These are phyloP conservation scores for Lasiosphaeria ovina DNA, from an alignment of 495 filamentous ascomycete species.

Conservation along the genomic window DNA sequence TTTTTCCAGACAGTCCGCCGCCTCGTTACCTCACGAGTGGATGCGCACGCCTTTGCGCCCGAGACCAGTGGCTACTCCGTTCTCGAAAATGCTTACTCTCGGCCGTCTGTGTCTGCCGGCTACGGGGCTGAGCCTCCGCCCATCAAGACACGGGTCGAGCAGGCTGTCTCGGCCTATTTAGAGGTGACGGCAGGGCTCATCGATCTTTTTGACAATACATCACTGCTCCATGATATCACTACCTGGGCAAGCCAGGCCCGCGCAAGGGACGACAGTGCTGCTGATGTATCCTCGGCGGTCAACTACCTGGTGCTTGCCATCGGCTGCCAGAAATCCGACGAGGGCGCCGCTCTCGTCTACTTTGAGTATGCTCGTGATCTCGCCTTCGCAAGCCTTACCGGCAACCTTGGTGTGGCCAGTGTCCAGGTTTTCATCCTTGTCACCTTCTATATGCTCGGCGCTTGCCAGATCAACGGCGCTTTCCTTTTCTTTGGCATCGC, in stretches of 20 bases:
- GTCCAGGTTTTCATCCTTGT: slow-evolving; percentile 59
- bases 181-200: slow-evolving; percentile 40
- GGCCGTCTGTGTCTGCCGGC: slow-evolving; percentile 1
- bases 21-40: slow-evolving; percentile 62
- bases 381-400: slow-evolving; percentile 54
- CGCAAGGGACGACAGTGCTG: slow-evolving; percentile 9
- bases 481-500: slow-evolving; percentile 61
- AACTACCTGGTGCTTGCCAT: slow-evolving; percentile 61
- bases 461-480: slow-evolving; percentile 60
- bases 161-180: slow-evolving; percentile 34
- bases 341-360: slow-evolving; percentile 47
- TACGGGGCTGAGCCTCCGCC: slow-evolving; percentile 18
- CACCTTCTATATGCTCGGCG: slow-evolving; percentile 59
- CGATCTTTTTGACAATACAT: slow-evolving; percentile 38
- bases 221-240: slow-evolving; percentile 28
- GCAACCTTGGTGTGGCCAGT: slow-evolving; percentile 54
- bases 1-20: slow-evolving; percentile 66
- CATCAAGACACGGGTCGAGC: slow-evolving; percentile 19
- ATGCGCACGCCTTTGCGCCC: slow-evolving; percentile 60
- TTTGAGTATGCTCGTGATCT: slow-evolving; percentile 57
- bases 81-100: slow-evolving; percentile 48
- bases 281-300: slow-evolving; percentile 50
- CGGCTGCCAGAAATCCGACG: slow-evolving; percentile 55
- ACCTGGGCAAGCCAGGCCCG: slow-evolving; percentile 26
- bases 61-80: slow-evolving; percentile 64